Conservation (phyloP, 805 yeast species). For the Monosporozyma siamensis region DNA sequence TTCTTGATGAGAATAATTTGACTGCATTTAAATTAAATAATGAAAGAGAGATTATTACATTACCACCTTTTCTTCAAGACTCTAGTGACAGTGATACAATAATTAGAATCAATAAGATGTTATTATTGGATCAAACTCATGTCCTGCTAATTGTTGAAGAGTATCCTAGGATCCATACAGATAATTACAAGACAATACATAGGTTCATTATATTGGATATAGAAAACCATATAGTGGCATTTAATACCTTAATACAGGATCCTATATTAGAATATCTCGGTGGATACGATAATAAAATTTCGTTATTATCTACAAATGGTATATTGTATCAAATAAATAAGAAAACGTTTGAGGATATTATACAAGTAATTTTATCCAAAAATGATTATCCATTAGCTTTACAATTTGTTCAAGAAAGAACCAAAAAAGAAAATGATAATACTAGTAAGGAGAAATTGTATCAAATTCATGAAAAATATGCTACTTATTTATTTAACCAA, state of each 20-base stretch:
- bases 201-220: slow-evolving; percentile 61
- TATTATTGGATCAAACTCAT: slow-evolving; percentile 44
- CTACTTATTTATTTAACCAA: slow-evolving; percentile 59
- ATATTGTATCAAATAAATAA: slow-evolving; percentile 59
- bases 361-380: slow-evolving; percentile 58
- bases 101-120: slow-evolving; percentile 38
- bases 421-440: slow-evolving; percentile 29
- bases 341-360: slow-evolving; percentile 54
- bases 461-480: slow-evolving; percentile 50
- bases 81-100: slow-evolving; percentile 30
- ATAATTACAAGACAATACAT: slow-evolving; percentile 33
- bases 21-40: slow-evolving; percentile 53
- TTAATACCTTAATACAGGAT: slow-evolving; percentile 58
- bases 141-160: slow-evolving; percentile 51
- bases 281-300: slow-evolving; percentile 38
- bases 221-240: slow-evolving; percentile 58
- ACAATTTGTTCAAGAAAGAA: neutral
- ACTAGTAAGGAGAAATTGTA: slow-evolving; percentile 37
- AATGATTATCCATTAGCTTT: slow-evolving; percentile 68
- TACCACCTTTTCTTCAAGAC: slow-evolving; percentile 33
- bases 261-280: slow-evolving; percentile 41
- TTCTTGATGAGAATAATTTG: slow-evolving; percentile 29
- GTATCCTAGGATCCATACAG: slow-evolving; percentile 25
- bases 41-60: slow-evolving; percentile 35
- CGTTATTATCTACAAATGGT: slow-evolving; percentile 66